Evolutionary conservation across 495 filamentous ascomycete genomes (phyloP).

Genomic region (Penicillium cosmopolitanum): DNA sequence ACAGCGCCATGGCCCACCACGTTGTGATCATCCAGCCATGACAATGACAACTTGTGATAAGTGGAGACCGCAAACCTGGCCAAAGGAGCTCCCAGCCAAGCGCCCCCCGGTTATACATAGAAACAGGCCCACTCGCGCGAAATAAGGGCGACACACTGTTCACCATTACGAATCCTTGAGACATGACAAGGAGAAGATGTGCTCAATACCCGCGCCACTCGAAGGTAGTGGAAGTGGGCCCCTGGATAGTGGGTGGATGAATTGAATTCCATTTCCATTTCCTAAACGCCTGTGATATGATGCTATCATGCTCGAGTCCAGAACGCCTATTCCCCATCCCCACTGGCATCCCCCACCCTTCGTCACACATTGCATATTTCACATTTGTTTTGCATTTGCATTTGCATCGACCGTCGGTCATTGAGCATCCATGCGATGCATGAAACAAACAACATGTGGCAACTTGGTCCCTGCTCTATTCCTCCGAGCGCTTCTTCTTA

Average conservation of each 20-base stretch:
- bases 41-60: background rate
- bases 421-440: background rate
- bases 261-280: background rate
- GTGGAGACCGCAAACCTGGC: background rate
- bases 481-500: slow-evolving; percentile 19
- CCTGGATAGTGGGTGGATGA: background rate
- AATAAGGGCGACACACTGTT: slow-evolving; percentile 4
- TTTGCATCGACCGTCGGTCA: background rate
- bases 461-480: slow-evolving; percentile 5
- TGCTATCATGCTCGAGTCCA: background rate
- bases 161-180: slow-evolving; percentile 23
- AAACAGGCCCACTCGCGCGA: slow-evolving; percentile 17
- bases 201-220: slow-evolving; percentile 15
- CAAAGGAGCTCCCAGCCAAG: slow-evolving; percentile 4
- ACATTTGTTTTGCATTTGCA: background rate
- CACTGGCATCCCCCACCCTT: background rate
- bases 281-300: slow-evolving; percentile 3
- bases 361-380: slow-evolving; percentile 1
- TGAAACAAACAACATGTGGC: background rate
- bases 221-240: slow-evolving; percentile 11
- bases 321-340: background rate
- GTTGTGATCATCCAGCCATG: slow-evolving; percentile 17
- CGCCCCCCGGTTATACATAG: slow-evolving; percentile 24
- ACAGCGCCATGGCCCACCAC: slow-evolving; percentile 23
- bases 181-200: slow-evolving; percentile 7